phyloP scores from a whole-genome alignment of 1,284 basidiomycete genomes.

The Athelia sp. region DNA sequence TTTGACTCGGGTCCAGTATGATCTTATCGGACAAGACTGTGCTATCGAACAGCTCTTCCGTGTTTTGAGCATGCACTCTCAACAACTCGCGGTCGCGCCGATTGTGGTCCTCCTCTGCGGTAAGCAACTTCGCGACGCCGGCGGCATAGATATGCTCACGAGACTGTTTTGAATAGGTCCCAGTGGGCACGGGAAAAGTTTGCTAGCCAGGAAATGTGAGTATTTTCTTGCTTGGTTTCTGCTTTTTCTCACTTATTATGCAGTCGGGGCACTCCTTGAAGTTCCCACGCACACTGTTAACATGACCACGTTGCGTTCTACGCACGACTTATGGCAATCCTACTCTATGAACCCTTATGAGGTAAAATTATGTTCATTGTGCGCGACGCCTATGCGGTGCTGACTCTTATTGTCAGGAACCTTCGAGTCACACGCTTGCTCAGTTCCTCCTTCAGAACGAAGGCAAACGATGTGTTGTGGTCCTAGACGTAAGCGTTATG shows the following conservation, averaged over 20 bases:
- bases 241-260: slow-evolving; percentile 8
- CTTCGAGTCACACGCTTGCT: slow-evolving; percentile 59
- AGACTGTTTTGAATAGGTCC: slow-evolving; percentile 43
- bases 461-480: slow-evolving; percentile 76
- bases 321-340: slow-evolving; percentile 73
- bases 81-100: slow-evolving; percentile 52
- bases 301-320: slow-evolving; percentile 72
- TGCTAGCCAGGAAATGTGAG: slow-evolving; percentile 74
- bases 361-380: slow-evolving; percentile 27
- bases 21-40: slow-evolving; percentile 72
- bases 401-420: slow-evolving; percentile 38
- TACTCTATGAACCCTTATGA: slow-evolving; percentile 74
- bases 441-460: slow-evolving; percentile 75
- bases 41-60: slow-evolving; percentile 73
- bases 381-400: too few relatives aligned
- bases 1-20: slow-evolving; percentile 64
- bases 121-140: slow-evolving; percentile 18
- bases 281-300: slow-evolving; percentile 81
- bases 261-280: slow-evolving; percentile 71
- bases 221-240: slow-evolving; percentile 10
- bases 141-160: not conserved
- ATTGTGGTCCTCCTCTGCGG: slow-evolving; percentile 73
- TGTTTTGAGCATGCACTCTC: slow-evolving; percentile 66
- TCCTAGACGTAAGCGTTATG: slow-evolving; percentile 61
- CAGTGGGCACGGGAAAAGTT: slow-evolving; percentile 79